Percentiles rank a stretch among this genome's conserved stretches.
phyloP scores from a whole-genome alignment of 2,329 filamentous ascomycete genomes.

The Celoporthe dispersa region DNA sequence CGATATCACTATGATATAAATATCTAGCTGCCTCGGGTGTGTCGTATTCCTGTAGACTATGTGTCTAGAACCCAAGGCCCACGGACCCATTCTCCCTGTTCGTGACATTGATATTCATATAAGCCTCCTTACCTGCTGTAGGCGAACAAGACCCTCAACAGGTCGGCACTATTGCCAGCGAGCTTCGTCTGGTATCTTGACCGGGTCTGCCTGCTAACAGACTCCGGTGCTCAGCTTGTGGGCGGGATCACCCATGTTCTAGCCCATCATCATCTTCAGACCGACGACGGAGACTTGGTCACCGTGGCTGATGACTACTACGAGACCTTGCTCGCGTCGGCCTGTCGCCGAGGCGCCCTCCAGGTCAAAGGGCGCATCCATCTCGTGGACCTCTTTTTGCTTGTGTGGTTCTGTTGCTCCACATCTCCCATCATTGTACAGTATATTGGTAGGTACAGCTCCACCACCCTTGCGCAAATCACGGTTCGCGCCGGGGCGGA shows the following conservation, averaged over 20 bases:
- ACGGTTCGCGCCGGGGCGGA: neutral
- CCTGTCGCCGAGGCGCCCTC: neutral
- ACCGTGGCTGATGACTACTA: neutral
- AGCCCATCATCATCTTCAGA: neutral
- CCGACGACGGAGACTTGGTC: neutral
- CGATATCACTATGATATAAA: neutral
- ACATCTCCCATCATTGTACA: neutral
- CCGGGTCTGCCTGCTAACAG: neutral
- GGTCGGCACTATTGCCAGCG: no score
- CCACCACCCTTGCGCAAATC: neutral
- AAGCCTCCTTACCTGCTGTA: constrained; percentile 63
- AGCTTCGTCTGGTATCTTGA: neutral
- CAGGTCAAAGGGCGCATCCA: neutral
- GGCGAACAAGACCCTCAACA: constrained; percentile 51
- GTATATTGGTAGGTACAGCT: neutral
- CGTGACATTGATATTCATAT: constrained; percentile 72
- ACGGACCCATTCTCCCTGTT: constrained; percentile 67
- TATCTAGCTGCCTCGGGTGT: constrained; percentile 39
- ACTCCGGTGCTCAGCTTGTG: neutral
- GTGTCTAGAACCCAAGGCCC: constrained; percentile 53
- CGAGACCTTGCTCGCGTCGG: neutral
- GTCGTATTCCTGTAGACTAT: constrained; percentile 68
- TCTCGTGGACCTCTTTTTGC: neutral
- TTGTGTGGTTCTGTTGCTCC: neutral
- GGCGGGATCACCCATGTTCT: neutral